Conservation (phyloP, 1,284 basidiomycete species). For the Ceratobasidium sp. region DNA sequence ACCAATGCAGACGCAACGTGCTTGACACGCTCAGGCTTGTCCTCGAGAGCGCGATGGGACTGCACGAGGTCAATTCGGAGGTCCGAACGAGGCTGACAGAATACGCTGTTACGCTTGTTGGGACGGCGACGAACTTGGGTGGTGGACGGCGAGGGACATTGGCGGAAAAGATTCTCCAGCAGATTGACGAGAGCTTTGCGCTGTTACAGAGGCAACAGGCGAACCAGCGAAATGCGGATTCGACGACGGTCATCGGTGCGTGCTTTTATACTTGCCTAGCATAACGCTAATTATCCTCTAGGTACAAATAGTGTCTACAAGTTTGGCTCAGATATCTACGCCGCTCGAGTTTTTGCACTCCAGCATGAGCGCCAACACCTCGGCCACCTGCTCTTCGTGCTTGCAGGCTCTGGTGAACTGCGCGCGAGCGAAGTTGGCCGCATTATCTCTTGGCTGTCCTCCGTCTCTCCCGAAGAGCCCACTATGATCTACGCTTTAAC, state of each 20-base stretch:
- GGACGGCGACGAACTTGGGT: slow-evolving; percentile 60
- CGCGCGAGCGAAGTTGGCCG: slow-evolving; percentile 66
- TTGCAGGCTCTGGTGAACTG: slow-evolving; percentile 72
- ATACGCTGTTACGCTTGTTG: slow-evolving; percentile 46
- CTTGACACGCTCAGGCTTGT: slow-evolving; percentile 71
- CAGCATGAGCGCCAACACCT: slow-evolving; percentile 76
- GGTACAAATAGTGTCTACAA: slow-evolving; percentile 48
- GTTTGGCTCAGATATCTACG: slow-evolving; percentile 70
- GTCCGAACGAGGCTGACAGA: slow-evolving; percentile 47
- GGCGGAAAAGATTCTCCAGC: slow-evolving; percentile 67
- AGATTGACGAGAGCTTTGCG: slow-evolving; percentile 65
- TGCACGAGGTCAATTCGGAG: slow-evolving; percentile 47
- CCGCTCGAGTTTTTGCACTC: slow-evolving; percentile 73
- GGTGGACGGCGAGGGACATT: slow-evolving; percentile 55
- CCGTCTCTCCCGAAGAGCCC: slow-evolving; percentile 67
- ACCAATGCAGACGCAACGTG: slow-evolving; percentile 71
- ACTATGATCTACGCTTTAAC: slow-evolving; percentile 79
- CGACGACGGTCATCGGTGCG: slow-evolving; percentile 70
- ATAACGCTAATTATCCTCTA: slow-evolving; percentile 28
- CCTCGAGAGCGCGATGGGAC: slow-evolving; percentile 53
- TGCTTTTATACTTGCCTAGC: slow-evolving; percentile 57
- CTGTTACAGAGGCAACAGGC: slow-evolving; percentile 43
- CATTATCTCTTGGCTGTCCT: slow-evolving; percentile 70
- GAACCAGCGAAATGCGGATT: slow-evolving; percentile 59
- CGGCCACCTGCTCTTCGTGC: slow-evolving; percentile 67